These are phyloP conservation scores for Cladosporium sp. DNA, from an alignment of 2,329 filamentous ascomycete genomes.

Conservation along the genomic window DNA sequence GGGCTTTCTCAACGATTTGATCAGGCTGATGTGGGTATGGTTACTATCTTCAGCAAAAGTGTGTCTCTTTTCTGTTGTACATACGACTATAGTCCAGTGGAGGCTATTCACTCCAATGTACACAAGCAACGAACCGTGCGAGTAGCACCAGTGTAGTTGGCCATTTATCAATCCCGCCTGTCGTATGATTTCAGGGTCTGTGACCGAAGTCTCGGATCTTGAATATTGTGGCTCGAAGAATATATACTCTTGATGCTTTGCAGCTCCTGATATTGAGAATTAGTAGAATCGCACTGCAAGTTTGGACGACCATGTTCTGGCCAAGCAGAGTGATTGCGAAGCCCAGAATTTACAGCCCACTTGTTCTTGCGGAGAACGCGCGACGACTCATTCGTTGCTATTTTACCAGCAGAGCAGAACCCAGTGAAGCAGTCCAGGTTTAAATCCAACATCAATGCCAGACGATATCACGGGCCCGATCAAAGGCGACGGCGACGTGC, in stretches of 20 bases:
- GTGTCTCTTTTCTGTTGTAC: neutral
- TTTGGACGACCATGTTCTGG: too few relatives aligned
- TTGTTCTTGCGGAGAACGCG: neutral
- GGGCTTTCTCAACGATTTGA: neutral
- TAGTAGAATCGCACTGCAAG: too few relatives aligned
- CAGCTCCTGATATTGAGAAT: too few relatives aligned
- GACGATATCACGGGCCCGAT: neutral
- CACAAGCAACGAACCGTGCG: neutral
- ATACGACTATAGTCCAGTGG: neutral
- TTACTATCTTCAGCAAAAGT: too few relatives aligned
- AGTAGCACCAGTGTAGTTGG: neutral
- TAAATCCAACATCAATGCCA: neutral
- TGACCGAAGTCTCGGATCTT: neutral
- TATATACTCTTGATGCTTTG: too few relatives aligned
- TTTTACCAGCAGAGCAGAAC: neutral
- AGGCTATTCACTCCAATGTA: too few relatives aligned
- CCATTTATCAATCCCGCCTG: neutral
- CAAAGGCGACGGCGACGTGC: neutral
- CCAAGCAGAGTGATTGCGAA: neutral
- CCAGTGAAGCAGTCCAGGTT: neutral
- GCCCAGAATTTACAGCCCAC: neutral
- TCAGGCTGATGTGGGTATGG: too few relatives aligned
- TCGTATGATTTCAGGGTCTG: neutral
- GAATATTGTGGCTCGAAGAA: neutral
- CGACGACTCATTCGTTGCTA: neutral